phyloP scores from a whole-genome alignment of 768 basidiomycete genomes.

The Sporobolomyces phaffii region DNA sequence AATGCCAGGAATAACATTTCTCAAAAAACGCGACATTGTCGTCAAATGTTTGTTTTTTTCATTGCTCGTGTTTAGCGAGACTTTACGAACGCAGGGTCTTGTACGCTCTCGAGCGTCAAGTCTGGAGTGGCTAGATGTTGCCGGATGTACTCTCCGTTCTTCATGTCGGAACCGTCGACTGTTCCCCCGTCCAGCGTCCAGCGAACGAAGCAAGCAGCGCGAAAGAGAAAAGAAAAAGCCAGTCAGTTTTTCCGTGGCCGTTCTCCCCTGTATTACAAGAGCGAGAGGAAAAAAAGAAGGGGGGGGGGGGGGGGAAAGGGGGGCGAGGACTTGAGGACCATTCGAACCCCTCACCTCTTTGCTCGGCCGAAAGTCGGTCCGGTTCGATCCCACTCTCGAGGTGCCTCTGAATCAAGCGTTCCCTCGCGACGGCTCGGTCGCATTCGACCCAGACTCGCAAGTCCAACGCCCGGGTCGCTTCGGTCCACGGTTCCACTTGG shows the following conservation, averaged over 20 bases:
- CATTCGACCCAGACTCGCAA: constrained; percentile 65
- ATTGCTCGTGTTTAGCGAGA: not conserved
- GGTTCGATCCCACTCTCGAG: constrained; percentile 43
- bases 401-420: constrained; percentile 43
- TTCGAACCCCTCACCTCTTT: constrained; percentile 34
- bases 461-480: constrained; percentile 62
- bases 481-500: constrained; percentile 64
- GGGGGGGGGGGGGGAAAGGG: too few relatives aligned
- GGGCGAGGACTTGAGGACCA: not conserved
- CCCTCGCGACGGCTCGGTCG: constrained; percentile 39
- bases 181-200: not conserved
- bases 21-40: too few relatives aligned
- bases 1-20: too few relatives aligned
- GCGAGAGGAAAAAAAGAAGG: too few relatives aligned
- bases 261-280: too few relatives aligned
- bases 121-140: constrained; percentile 29
- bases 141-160: constrained; percentile 39
- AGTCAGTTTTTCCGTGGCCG: not conserved
- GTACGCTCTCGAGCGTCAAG: constrained; percentile 18
- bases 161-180: constrained; percentile 42
- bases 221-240: too few relatives aligned
- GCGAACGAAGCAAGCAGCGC: too few relatives aligned
- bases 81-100: constrained; percentile 8
- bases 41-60: not conserved
- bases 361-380: constrained; percentile 26